Conservation (phyloP, 2,329 filamentous ascomycete species). For the Plectosphaerella plurivora region DNA sequence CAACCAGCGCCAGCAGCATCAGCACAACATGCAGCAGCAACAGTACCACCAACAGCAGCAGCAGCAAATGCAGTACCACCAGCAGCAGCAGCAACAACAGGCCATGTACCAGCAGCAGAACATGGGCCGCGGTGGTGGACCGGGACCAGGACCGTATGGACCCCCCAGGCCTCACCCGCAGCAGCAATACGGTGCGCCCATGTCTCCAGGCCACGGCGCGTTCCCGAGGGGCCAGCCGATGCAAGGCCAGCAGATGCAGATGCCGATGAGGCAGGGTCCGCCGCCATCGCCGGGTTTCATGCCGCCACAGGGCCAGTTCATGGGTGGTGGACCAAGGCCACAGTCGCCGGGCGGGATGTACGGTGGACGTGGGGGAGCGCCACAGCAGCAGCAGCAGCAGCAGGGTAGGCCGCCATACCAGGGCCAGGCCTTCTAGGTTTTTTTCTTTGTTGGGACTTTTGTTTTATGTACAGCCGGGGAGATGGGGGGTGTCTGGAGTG, state of each 20-base stretch:
- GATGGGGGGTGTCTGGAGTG: too few species aligned
- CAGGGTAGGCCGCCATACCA: constrained; percentile 22
- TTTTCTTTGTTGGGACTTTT: not conserved
- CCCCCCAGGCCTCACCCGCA: constrained; percentile 5
- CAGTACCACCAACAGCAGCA: constrained; percentile 27
- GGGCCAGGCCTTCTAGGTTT: constrained; percentile 21
- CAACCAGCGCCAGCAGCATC: constrained; percentile 57
- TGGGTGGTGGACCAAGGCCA: constrained; percentile 8
- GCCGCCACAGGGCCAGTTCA: constrained; percentile 25
- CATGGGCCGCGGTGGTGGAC: constrained; percentile 2
- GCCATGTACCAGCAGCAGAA: constrained; percentile 20
- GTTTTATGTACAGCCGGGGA: too few species aligned
- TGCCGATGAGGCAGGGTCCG: constrained; percentile 21
- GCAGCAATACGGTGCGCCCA: constrained; percentile 3
- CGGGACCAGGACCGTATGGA: not conserved
- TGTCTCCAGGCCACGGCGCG: constrained; percentile 7
- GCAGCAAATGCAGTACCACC: constrained; percentile 24
- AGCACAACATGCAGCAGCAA: constrained; percentile 25
- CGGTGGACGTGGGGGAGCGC: not conserved
- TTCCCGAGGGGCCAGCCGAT: constrained; percentile 7
- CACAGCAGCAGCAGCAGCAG: constrained; percentile 6
- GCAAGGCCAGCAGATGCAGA: constrained; percentile 9
- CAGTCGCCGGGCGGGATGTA: constrained; percentile 5
- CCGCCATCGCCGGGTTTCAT: constrained; percentile 18
- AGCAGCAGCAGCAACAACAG: constrained; percentile 17